Evolutionary conservation across 225 moss, liverwort and hornwort species (phyloP), one percentile per base, ranked within the genome.

Genomic region (Neckera pumila): DNA sequence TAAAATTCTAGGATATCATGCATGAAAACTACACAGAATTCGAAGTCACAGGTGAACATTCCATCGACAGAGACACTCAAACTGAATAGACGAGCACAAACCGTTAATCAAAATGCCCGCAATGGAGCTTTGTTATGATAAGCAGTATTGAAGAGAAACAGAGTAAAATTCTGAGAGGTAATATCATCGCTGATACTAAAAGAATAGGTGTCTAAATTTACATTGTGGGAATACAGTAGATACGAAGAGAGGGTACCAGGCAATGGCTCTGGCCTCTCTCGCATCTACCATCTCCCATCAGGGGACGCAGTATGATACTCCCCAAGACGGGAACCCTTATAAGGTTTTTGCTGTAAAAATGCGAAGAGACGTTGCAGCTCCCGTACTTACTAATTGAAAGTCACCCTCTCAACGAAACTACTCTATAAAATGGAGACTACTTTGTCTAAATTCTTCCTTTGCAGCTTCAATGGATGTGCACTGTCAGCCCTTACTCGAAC

Each of bases 201-300:
- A 83, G 86, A 91, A 88, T 83, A 89, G 79, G 34, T 89, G 33
- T 87, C 79, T 92, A 89, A 58, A 71, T 38, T 38, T 92, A 91
- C 91, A 92, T 49, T 84, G 66, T 51, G 86, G 86, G 82, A 87
- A 73, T 58, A 42, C 34, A 36, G 88, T 84, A 89, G 92, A 92
- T 92, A 73, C 91, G 17, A 80, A 89, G 89, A 92, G 89, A 91
- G 89, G 45, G 11, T 45, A 56, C n/a, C 88, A 91, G 91, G 89
- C 91, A 92, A 92, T 92, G 88, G 91, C 89, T 56, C 93, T 67
- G 86, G 84, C 38, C 88, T 91, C 93, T 93, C 84, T 88, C 79
- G 86, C 63, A 93, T 93, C 93, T 91, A 84, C 84, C 12, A 40
- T 67, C 87, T 88, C 81, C 87, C 86, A 89, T 42, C 76, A 76